Conservation (phyloP, 192 early-diverging fungal genomes). For the Podila minutissima region DNA sequence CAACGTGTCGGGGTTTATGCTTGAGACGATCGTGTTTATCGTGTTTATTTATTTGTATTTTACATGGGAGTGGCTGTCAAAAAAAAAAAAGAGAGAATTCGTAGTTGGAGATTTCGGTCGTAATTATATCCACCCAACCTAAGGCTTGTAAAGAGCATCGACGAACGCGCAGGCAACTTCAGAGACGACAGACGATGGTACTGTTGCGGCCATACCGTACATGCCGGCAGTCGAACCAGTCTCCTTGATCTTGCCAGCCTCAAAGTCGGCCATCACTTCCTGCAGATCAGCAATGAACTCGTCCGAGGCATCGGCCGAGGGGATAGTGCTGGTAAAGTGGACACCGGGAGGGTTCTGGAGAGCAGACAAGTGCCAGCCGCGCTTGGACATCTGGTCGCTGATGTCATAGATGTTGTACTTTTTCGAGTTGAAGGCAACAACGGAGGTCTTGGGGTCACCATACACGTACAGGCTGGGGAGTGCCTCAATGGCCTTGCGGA, state of each 20-base stretch:
- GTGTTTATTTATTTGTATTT: too few relatives aligned
- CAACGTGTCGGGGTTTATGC: too few relatives aligned
- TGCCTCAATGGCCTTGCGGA: constrained; percentile 69
- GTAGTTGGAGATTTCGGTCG: too few relatives aligned
- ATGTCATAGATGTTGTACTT: constrained; percentile 87
- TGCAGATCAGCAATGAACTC: constrained; percentile 82
- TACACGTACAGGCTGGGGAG: constrained; percentile 80
- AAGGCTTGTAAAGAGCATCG: constrained; percentile 82
- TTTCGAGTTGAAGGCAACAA: constrained; percentile 84
- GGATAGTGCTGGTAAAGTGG: constrained; percentile 90
- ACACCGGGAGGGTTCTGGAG: constrained; percentile 91
- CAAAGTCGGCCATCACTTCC: constrained; percentile 74
- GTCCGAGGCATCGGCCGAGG: constrained; percentile 75
- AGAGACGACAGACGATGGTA: constrained; percentile 88
- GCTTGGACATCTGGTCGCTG: constrained; percentile 80
- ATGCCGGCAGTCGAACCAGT: constrained; percentile 85
- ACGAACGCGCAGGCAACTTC: constrained; percentile 91
- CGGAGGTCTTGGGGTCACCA: constrained; percentile 83
- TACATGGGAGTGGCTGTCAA: too few relatives aligned
- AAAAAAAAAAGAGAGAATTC: too few relatives aligned
- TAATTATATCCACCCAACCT: constrained; percentile 11
- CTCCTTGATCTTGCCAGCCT: constrained; percentile 72
- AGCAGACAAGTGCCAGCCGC: constrained; percentile 89
- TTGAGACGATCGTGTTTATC: too few relatives aligned
- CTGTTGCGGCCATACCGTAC: constrained; percentile 91